Percentiles rank a stretch among this genome's conserved stretches.
Evolutionary conservation across 495 filamentous ascomycete genomes (phyloP).

Genomic region (Penicillium daleae): DNA sequence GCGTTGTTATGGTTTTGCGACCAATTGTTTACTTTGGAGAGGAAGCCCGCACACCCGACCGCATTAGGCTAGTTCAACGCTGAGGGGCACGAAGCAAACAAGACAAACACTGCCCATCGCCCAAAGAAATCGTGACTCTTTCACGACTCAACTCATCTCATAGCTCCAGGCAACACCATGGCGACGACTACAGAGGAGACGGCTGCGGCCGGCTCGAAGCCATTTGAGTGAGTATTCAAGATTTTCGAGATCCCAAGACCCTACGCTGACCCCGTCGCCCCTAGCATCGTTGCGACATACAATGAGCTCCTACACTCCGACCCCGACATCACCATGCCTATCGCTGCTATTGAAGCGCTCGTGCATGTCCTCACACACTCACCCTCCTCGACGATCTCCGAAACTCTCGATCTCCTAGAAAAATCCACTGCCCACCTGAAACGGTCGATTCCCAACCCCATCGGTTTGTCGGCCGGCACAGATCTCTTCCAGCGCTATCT

Average conservation of each 20-base stretch:
- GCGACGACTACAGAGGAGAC: slow-evolving; percentile 32
- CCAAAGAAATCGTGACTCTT: slow-evolving; percentile 40
- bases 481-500: slow-evolving; percentile 96
- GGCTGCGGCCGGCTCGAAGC: slow-evolving; percentile 34
- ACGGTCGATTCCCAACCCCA: slow-evolving; percentile 76
- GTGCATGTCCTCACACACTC: slow-evolving; percentile 79
- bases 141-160: slow-evolving; percentile 20
- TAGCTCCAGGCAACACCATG: slow-evolving; percentile 34
- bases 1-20: slow-evolving; percentile 33
- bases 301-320: slow-evolving; percentile 64
- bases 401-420: slow-evolving; percentile 84
- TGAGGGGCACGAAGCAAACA: slow-evolving; percentile 48
- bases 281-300: slow-evolving; percentile 62
- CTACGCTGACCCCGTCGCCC: slow-evolving; percentile 22
- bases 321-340: slow-evolving; percentile 88
- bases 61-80: slow-evolving; percentile 40
- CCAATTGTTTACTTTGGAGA: slow-evolving; percentile 45
- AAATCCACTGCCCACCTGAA: slow-evolving; percentile 75
- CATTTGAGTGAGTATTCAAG: slow-evolving; percentile 48
- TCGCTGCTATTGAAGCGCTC: slow-evolving; percentile 92
- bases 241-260: not conserved
- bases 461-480: slow-evolving; percentile 87
- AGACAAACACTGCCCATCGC: slow-evolving; percentile 38
- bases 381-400: slow-evolving; percentile 82
- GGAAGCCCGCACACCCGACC: slow-evolving; percentile 36